Evolutionary conservation across 768 basidiomycete species (phyloP).

Genomic region (Paxillus rubicundulus): DNA sequence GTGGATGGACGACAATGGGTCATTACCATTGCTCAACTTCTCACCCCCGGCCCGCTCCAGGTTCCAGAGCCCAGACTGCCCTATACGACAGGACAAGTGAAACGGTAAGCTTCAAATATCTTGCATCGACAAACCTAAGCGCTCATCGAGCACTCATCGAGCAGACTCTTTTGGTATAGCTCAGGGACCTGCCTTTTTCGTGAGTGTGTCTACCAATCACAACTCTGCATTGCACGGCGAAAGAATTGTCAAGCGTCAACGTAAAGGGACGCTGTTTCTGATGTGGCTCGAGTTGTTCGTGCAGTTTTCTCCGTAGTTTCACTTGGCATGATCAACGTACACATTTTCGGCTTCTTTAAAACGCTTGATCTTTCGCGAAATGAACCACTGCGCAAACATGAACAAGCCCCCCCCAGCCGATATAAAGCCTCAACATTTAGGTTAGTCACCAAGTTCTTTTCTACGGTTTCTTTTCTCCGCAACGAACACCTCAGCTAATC

Average conservation of each 20-base stretch:
- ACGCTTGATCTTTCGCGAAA: constrained; percentile 3
- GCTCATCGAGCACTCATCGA: too few relatives aligned
- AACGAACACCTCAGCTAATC: neutral
- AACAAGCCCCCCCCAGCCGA: constrained; percentile 13
- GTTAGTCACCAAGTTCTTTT: neutral
- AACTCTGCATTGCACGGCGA: too few relatives aligned
- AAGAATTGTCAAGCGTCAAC: too few relatives aligned
- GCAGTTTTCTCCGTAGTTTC: neutral
- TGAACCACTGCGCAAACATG: constrained; percentile 18
- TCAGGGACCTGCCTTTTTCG: too few relatives aligned
- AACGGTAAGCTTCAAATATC: neutral
- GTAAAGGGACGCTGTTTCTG: too few relatives aligned
- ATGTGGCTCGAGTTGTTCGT: neutral
- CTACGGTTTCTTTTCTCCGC: neutral
- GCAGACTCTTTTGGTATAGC: too few relatives aligned
- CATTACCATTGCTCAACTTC: neutral
- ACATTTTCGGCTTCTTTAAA: neutral
- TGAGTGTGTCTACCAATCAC: too few relatives aligned
- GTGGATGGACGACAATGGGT: too few relatives aligned
- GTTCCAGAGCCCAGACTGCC: too few relatives aligned
- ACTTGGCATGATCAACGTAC: constrained; percentile 2
- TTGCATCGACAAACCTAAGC: too few relatives aligned
- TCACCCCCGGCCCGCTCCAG: neutral
- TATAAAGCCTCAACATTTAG: constrained; percentile 17
- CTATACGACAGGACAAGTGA: neutral